phyloP scores from a whole-genome alignment of 75 land plant genomes.

The Adiantum capillusveneris region DNA sequence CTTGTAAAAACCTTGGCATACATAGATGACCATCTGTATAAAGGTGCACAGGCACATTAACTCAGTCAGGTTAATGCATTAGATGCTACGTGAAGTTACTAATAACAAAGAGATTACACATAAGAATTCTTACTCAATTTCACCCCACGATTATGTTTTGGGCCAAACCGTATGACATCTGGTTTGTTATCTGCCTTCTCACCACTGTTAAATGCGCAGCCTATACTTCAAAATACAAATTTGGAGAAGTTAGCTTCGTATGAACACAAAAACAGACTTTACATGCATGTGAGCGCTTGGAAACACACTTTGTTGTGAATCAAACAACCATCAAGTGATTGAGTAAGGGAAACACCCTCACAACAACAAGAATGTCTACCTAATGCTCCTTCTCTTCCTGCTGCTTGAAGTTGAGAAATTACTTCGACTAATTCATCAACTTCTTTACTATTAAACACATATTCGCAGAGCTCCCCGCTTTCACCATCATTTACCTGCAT shows the following conservation, averaged over 20 bases:
- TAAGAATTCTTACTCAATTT: constrained; percentile 50
- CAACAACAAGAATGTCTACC: too few relatives aligned
- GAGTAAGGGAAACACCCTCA: too few relatives aligned
- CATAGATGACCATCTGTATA: constrained; percentile 45
- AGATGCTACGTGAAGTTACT: not conserved
- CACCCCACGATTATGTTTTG: constrained; percentile 53
- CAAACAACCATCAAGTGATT: too few relatives aligned
- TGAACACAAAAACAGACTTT: too few relatives aligned
- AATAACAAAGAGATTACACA: constrained; percentile 34
- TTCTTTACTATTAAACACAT: constrained; percentile 46
- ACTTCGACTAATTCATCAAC: constrained; percentile 25
- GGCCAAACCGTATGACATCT: constrained; percentile 27
- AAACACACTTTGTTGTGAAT: too few relatives aligned
- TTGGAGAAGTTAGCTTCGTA: too few relatives aligned
- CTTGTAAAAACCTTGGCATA: constrained; percentile 42
- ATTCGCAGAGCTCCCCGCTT: constrained; percentile 56
- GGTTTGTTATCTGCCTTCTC: not conserved
- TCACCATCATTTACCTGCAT: constrained; percentile 68
- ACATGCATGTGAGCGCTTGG: too few relatives aligned
- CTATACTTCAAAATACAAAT: not conserved
- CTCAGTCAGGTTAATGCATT: too few relatives aligned
- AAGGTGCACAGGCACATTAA: too few relatives aligned
- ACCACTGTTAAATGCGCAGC: not conserved
- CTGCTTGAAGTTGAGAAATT: constrained; percentile 41
- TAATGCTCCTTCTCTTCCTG: constrained; percentile 56